These are phyloP conservation scores for Chlamydomonas reinhardtii DNA, from an alignment of 163 green algal species.

Conservation along the genomic window DNA sequence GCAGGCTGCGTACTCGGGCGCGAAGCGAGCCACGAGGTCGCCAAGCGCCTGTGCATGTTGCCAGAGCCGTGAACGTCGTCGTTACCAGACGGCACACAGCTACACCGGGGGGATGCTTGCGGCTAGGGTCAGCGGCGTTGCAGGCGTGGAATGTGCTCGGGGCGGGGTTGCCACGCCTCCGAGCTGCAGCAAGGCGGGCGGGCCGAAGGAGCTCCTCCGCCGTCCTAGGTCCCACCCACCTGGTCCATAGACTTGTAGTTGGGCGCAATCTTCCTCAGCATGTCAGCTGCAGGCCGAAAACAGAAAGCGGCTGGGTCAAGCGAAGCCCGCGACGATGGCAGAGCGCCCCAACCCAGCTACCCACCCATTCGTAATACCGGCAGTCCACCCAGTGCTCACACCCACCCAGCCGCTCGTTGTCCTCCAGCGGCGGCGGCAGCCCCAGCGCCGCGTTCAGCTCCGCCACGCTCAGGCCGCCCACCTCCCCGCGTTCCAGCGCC, in stretches of 20 bases:
- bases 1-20: constrained; percentile 22
- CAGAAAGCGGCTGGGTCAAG: background rate
- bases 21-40: constrained; percentile 18
- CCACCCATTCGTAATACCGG: too few relatives aligned
- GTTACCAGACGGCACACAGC: too few relatives aligned
- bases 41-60: background rate
- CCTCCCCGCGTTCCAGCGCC: constrained; percentile 1
- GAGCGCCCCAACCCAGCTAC: background rate
- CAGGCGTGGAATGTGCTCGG: too few relatives aligned
- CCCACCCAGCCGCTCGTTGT: constrained; percentile 4
- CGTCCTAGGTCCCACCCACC: too few relatives aligned
- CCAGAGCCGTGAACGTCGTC: too few relatives aligned
- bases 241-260: constrained; percentile 11
- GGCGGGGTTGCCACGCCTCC: too few relatives aligned
- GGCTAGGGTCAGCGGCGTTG: too few relatives aligned
- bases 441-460: constrained; percentile 36
- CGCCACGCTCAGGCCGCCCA: background rate
- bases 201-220: too few relatives aligned
- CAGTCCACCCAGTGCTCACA: too few relatives aligned
- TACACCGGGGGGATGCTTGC: too few relatives aligned
- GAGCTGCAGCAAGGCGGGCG: too few relatives aligned
- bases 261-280: background rate
- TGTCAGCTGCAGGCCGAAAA: background rate
- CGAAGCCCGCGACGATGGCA: too few relatives aligned
- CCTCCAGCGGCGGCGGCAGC: constrained; percentile 30